Conservation (phyloP, 176 grass and related monocot genomes). For the Dactylis glomerata region DNA sequence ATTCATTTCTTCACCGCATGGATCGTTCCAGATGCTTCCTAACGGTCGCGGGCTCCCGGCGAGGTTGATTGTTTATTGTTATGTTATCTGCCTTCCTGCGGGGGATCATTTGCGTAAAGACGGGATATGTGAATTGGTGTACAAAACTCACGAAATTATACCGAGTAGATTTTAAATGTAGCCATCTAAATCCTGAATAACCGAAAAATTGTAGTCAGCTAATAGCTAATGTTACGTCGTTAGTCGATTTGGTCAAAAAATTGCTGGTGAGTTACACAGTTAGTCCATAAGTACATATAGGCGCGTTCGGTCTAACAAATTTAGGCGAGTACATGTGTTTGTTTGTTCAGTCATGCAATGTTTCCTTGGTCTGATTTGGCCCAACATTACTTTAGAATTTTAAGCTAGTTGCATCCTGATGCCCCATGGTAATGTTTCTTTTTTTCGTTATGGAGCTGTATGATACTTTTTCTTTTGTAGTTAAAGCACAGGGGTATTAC, state of each 20-base stretch:
- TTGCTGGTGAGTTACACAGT: neutral
- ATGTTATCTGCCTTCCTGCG: neutral
- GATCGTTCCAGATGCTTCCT: neutral
- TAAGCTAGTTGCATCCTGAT: neutral
- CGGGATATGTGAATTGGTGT: neutral
- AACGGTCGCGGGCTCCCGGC: neutral
- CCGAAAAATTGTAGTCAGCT: neutral
- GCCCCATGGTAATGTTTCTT: neutral
- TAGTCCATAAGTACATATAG: neutral
- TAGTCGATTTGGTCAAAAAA: neutral
- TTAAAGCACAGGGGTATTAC: neutral
- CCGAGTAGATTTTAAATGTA: neutral
- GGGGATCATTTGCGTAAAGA: neutral
- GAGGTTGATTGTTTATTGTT: neutral
- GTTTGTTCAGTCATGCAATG: neutral
- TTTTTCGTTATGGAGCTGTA: neutral
- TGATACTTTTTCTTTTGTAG: neutral
- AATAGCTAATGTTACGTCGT: neutral
- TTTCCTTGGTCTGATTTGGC: neutral
- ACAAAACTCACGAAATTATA: neutral
- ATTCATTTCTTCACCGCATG: neutral
- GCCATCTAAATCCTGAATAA: neutral
- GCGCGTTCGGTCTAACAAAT: neutral
- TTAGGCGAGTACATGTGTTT: neutral
- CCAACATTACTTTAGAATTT: neutral